These are phyloP conservation scores for Suillus bovinus DNA, from an alignment of 768 basidiomycete species.

Conservation along the genomic window DNA sequence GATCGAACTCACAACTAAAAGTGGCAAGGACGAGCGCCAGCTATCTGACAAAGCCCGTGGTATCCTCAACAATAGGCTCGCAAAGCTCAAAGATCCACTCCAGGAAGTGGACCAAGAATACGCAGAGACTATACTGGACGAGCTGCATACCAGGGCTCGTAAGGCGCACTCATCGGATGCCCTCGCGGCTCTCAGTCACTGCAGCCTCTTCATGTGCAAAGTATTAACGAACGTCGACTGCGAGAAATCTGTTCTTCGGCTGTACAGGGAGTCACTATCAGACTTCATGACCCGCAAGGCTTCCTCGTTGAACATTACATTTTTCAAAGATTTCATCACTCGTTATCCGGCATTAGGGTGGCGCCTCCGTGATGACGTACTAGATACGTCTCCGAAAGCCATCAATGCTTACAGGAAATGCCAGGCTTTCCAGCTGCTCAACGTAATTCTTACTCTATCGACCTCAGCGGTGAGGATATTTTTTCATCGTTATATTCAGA, in stretches of 20 bases:
- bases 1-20: constrained; percentile 67
- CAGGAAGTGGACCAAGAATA: constrained; percentile 45
- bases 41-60: constrained; percentile 86
- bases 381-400: constrained; percentile 55
- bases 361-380: constrained; percentile 59
- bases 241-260: constrained; percentile 45
- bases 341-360: constrained; percentile 68
- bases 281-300: constrained; percentile 84
- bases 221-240: constrained; percentile 40
- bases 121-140: constrained; percentile 49
- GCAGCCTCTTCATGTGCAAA: constrained; percentile 69
- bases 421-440: constrained; percentile 74
- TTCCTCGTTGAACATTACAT: constrained; percentile 67
- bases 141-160: constrained; percentile 72
- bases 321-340: constrained; percentile 78
- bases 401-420: constrained; percentile 77
- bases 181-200: constrained; percentile 63
- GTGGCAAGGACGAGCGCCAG: constrained; percentile 78
- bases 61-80: constrained; percentile 71
- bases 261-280: constrained; percentile 64
- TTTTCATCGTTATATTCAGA: background rate
- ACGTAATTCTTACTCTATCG: constrained; percentile 58
- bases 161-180: constrained; percentile 62
- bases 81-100: constrained; percentile 62
- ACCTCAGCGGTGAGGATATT: constrained; percentile 44